phyloP scores from a whole-genome alignment of 495 filamentous ascomycete species.

The Tuber magnatum region DNA sequence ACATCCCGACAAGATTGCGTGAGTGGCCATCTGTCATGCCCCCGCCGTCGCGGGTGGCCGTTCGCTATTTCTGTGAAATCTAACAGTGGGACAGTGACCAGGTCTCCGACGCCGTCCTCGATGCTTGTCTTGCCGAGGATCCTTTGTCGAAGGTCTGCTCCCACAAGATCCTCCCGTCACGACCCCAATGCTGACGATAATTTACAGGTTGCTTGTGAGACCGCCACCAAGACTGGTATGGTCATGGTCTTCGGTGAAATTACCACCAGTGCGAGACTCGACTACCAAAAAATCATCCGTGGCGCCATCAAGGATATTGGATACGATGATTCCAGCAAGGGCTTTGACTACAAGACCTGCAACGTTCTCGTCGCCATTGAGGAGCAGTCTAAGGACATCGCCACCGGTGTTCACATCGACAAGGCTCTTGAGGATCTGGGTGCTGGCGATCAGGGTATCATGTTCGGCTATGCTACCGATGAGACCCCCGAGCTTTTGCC shows the following conservation, averaged over 20 bases:
- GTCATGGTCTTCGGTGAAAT: constrained; percentile 99
- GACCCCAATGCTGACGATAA: background rate
- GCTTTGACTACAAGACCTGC: constrained; percentile 99
- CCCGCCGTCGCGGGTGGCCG: background rate
- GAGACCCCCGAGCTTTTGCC: constrained; percentile 97
- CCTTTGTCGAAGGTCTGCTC: constrained; percentile 77
- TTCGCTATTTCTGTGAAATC: constrained; percentile 7
- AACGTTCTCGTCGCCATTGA: constrained; percentile 98
- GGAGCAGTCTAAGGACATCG: constrained; percentile 98
- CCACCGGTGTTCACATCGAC: constrained; percentile 95
- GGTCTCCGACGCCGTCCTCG: constrained; percentile 96
- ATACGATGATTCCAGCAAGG: constrained; percentile 93
- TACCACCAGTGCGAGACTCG: constrained; percentile 85
- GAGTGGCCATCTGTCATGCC: constrained; percentile 40
- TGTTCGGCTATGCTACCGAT: constrained; percentile 99
- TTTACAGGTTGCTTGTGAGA: constrained; percentile 78
- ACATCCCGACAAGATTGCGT: constrained; percentile 95
- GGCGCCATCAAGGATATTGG: constrained; percentile 95
- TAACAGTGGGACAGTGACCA: constrained; percentile 59
- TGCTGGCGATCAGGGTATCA: constrained; percentile 99
- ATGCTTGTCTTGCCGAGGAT: constrained; percentile 89
- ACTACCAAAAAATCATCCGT: constrained; percentile 98
- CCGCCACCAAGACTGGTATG: constrained; percentile 99
- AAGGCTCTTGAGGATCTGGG: constrained; percentile 94
- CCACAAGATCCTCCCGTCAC: background rate